Conservation (phyloP, 768 basidiomycete genomes). For the Coprinopsis strossmayeri region DNA sequence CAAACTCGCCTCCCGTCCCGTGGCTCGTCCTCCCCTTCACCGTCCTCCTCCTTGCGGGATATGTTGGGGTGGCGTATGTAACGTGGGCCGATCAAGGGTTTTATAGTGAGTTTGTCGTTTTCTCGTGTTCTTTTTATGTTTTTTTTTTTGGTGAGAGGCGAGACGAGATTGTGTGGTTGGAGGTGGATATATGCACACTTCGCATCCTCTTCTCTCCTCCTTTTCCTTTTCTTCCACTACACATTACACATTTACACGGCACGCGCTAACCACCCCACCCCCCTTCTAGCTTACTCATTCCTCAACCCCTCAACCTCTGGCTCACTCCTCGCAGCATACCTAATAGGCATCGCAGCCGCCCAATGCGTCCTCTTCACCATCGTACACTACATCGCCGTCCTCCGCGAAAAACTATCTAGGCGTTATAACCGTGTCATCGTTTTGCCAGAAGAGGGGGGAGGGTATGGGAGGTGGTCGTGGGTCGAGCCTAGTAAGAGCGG, state of each 20-base stretch:
- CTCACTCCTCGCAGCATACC: slow-evolving; percentile 49
- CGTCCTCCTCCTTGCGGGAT: slow-evolving; percentile 44
- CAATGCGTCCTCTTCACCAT: slow-evolving; percentile 46
- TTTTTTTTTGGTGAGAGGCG: neutral
- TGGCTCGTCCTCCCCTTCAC: slow-evolving; percentile 45
- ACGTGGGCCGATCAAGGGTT: slow-evolving; percentile 53
- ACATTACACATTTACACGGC: too few species aligned
- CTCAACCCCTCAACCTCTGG: slow-evolving; percentile 43
- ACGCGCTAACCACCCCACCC: neutral
- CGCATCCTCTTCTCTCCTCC: too few species aligned
- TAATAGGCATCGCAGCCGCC: slow-evolving; percentile 50
- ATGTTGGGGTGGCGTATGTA: slow-evolving; percentile 66
- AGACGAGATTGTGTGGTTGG: too few species aligned
- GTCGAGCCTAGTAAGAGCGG: neutral
- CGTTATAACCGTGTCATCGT: neutral
- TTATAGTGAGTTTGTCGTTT: slow-evolving; percentile 43
- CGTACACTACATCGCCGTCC: slow-evolving; percentile 32
- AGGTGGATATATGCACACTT: too few species aligned
- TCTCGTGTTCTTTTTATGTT: neutral
- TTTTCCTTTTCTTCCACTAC: too few species aligned
- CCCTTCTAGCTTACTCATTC: slow-evolving; percentile 53
- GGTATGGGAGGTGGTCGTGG: neutral
- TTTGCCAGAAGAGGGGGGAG: neutral
- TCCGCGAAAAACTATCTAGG: slow-evolving; percentile 24
- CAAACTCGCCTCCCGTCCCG: slow-evolving; percentile 43